Evolutionary conservation across 2,329 filamentous ascomycete species (phyloP), one percentile per base, ranked within the genome.

Genomic region (Hypomyces rosellus): DNA sequence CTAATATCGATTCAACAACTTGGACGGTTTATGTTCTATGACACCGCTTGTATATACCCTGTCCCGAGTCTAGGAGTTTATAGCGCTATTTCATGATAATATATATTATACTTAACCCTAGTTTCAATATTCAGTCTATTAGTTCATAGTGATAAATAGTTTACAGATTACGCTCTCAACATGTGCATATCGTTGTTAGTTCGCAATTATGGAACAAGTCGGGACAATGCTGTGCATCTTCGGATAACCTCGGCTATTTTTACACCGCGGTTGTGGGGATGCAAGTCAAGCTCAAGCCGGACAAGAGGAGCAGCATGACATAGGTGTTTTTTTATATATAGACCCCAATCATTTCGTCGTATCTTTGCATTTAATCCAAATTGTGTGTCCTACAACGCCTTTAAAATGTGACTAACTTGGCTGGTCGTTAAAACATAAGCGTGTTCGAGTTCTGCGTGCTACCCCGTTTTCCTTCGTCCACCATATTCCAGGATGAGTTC

Each of bases 161-260:
- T 7, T 30, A 30, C 25, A 30, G 25, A 30, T 30, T 11, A 30
- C 9, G 9, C 9, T 8, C 25, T 30, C 25, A 30, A 11, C 25
- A 30, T 30, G 8, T 30, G 25, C 25, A 30, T 30, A 30, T 30
- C 25, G 9, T 8, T 30, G 25, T 30, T 30, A 30, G 25, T 30
- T 30, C 9, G 25, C 25, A 30, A 30, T 7, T 30, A 30, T 30
- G 25, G 25, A 30, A 20, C n/a, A 11, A 18, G 9, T 18, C 30
- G 25, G 25, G 25, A 30, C 20, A 30, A 8, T 30, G 25, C 6
- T 30, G 25, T 30, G 25, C 25, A 30, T 8, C 25, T 30, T 16
- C 46, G 34, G 30, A 44, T 54, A 54, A 53, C 53, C 53, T 54
- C 50, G 53, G 53, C 53, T 54, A 54, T 48, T n/a, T n/a, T 16